Conservation (phyloP, 2,329 filamentous ascomycete species). For the Rhinocladiella mackenziei region DNA sequence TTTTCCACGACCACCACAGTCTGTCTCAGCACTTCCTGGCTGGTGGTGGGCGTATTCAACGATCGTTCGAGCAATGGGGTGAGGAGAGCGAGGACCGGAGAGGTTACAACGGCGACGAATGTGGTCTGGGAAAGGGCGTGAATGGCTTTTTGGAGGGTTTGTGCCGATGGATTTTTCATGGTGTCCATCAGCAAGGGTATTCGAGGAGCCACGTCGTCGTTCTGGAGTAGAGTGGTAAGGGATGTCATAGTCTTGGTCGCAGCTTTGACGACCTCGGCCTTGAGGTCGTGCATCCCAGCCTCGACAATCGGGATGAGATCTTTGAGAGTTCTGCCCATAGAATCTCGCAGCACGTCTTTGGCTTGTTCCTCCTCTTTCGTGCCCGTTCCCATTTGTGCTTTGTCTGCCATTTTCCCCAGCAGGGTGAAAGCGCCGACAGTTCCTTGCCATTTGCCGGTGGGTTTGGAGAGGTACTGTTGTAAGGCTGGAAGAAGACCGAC, state of each 20-base stretch:
- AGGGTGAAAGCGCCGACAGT: constrained; percentile 80
- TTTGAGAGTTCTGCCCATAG: constrained; percentile 84
- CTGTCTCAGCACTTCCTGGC: constrained; percentile 91
- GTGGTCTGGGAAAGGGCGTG: constrained; percentile 95
- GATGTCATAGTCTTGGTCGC: constrained; percentile 89
- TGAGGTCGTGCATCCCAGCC: constrained; percentile 92
- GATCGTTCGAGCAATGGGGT: constrained; percentile 93
- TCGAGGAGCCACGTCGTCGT: constrained; percentile 91
- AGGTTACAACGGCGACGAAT: constrained; percentile 95
- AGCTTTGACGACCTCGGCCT: constrained; percentile 78
- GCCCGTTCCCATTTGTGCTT: constrained; percentile 80
- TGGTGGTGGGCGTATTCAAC: constrained; percentile 82
- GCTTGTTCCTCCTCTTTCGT: constrained; percentile 78
- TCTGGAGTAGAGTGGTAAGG: constrained; percentile 82
- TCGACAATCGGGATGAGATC: constrained; percentile 87
- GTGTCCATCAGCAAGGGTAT: constrained; percentile 90
- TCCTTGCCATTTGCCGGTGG: constrained; percentile 94
- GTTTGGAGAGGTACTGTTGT: constrained; percentile 70
- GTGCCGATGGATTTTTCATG: constrained; percentile 87
- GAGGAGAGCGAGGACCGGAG: constrained; percentile 86
- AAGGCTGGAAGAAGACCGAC: constrained; percentile 76
- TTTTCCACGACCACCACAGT: constrained; percentile 97
- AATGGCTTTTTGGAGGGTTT: constrained; percentile 90
- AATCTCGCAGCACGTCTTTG: constrained; percentile 84
- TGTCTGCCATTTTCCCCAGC: constrained; percentile 89